Evolutionary conservation across 1,284 basidiomycete genomes (phyloP).

Genomic region (Trichosporon asahii): DNA sequence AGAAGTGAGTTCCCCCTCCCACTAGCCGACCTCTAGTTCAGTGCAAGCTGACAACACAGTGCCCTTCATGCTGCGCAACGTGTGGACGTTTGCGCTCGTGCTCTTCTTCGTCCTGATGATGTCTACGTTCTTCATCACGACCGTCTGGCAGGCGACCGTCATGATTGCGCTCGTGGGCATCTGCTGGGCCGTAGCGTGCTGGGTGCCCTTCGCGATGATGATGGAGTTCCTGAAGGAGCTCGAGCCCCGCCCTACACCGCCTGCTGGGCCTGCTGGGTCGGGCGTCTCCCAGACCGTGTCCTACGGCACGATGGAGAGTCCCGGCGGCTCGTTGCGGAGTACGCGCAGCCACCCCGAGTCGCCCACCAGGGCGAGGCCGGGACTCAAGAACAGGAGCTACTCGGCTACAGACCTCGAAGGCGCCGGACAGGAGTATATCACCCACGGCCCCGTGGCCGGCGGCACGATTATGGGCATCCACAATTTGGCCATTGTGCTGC

Average conservation of each 20-base stretch:
- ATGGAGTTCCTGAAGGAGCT: constrained; percentile 91
- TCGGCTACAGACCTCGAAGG: constrained; percentile 58
- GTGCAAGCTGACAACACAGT: constrained; percentile 43
- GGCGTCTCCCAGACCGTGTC: background rate
- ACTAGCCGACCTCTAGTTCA: too few relatives aligned
- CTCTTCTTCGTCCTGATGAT: constrained; percentile 73
- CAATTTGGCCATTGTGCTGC: constrained; percentile 88
- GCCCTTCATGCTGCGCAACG: constrained; percentile 83
- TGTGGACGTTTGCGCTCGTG: constrained; percentile 81
- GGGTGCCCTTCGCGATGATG: constrained; percentile 69
- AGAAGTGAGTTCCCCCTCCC: constrained; percentile 52
- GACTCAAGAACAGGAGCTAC: constrained; percentile 50
- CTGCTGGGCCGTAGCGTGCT: constrained; percentile 91
- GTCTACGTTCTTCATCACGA: constrained; percentile 76
- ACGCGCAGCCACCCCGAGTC: background rate
- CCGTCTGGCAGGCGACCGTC: constrained; percentile 71
- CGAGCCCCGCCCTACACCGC: constrained; percentile 36
- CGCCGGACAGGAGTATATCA: constrained; percentile 53
- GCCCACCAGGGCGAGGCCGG: constrained; percentile 9
- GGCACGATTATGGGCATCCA: constrained; percentile 94
- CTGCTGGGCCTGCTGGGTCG: background rate
- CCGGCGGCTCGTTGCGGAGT: background rate
- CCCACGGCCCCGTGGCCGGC: constrained; percentile 67
- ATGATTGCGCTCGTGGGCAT: constrained; percentile 82
- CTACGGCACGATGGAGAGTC: background rate